A percentile compares a stretch with the other conserved stretches of the same genome.
Conservation (phyloP, 1,139 yeast species). For the Trichomonascaceae sp. region DNA sequence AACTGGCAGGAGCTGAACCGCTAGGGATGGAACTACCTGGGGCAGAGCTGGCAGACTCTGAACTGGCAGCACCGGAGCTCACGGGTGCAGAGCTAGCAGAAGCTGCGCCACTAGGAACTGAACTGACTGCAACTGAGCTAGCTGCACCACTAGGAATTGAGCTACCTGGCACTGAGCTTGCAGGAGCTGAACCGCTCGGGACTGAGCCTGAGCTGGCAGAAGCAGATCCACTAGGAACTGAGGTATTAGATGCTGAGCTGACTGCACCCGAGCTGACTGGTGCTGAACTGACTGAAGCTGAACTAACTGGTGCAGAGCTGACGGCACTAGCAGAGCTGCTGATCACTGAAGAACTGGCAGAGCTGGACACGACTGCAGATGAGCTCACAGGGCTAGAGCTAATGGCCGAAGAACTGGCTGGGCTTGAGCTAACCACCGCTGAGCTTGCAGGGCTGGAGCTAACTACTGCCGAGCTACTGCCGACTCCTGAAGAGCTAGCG, state of each 20-base stretch:
- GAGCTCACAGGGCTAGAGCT: conserved; percentile 32
- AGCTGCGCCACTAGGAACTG: neutral
- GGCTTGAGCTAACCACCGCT: conserved; percentile 7
- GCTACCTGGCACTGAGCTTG: neutral
- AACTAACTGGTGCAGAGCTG: conserved; percentile 6
- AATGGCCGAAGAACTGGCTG: conserved; percentile 15
- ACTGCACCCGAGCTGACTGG: neutral
- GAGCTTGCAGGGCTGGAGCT: conserved; percentile 12
- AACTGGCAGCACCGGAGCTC: too few species aligned
- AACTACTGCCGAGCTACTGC: conserved; percentile 7
- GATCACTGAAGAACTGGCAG: conserved; percentile 5
- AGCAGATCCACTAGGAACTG: too few species aligned
- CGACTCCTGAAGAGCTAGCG: conserved; percentile 5
- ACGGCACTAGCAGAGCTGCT: conserved; percentile 3
- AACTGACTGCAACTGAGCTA: too few species aligned
- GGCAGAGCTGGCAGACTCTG: neutral
- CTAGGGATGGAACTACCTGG: too few species aligned
- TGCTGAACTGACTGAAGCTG: neutral
- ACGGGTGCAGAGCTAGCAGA: neutral
- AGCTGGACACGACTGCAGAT: conserved; percentile 8
- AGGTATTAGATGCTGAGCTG: neutral
- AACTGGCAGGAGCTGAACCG: neutral
- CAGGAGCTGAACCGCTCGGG: too few species aligned
- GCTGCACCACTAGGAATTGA: neutral
- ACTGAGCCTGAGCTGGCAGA: neutral